Evolutionary conservation across 176 grass and related monocot genomes (phyloP), one percentile per base, ranked within the genome.

Genomic region (Poa pratensis): DNA sequence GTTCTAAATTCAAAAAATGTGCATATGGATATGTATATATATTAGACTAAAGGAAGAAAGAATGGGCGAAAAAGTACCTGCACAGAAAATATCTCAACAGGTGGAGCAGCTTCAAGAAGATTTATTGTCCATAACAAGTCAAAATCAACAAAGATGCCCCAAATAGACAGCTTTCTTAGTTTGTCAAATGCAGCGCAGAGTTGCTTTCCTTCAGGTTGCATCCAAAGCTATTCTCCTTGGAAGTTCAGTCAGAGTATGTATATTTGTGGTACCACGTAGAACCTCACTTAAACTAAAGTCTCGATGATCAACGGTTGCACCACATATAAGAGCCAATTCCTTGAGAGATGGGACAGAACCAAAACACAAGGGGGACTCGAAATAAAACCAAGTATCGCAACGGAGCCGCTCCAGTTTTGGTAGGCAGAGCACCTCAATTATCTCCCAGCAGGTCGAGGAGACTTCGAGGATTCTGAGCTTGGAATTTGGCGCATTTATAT

Each of bases 401-500:
- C 3, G 0, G 10, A 84, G 15, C 14, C 9, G 30, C 58, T 76
- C 11, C 24, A 84, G 60, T 66, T 84, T 84, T 52, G 72, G 82
- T 51, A 66, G 72, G 71, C 19, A 60, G 11, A 26, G 12, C 12
- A 84, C 71, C 16, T 84, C 73, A 42, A 84, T 9, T 27, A 6
- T 66, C 45, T 17, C n/a, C 2, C 53, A 77, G 45, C 9, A 28
- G 46, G 58, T 43, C 1, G 27, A 5, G 7, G 0, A 8, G 2
- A 84, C 20, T 5, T 77, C 45, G 12, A 84, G 82, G 18, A 76
- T n/a, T 22, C 43, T 53, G 34, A 84, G 72, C 24, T 77, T 43
- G 35, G 82, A 84, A 16, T 67, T 37, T 1, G 82, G 82, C 1
- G 73, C 82, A 65, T 77, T 17, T 65, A 76, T 77, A 60, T 66